Percentiles rank a stretch among this genome's conserved stretches.
Conservation (phyloP, 495 filamentous ascomycete genomes). For the Penicillium fimorum region DNA sequence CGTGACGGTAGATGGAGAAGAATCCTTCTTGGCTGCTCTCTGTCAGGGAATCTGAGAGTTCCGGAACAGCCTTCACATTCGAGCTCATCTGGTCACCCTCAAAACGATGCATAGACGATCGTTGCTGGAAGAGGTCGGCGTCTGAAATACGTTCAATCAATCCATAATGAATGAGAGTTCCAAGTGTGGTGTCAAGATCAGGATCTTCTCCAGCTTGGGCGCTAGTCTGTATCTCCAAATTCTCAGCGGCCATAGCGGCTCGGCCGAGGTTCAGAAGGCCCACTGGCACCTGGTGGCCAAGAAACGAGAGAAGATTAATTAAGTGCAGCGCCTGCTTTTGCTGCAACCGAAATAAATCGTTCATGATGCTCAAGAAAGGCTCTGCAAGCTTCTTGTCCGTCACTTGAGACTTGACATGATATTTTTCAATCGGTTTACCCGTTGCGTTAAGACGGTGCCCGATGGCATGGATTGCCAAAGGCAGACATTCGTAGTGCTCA, state of each 20-base stretch:
- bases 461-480: constrained; percentile 76
- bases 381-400: constrained; percentile 65
- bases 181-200: constrained; percentile 67
- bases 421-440: constrained; percentile 66
- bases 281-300: constrained; percentile 71
- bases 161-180: constrained; percentile 65
- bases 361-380: constrained; percentile 68
- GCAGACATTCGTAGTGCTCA: constrained; percentile 66
- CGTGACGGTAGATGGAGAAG: constrained; percentile 45
- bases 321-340: constrained; percentile 66
- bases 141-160: constrained; percentile 59
- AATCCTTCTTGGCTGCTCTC: constrained; percentile 51
- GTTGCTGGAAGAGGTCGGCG: constrained; percentile 39
- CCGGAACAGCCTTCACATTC: constrained; percentile 28
- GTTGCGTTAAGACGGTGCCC: constrained; percentile 72
- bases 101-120: constrained; percentile 18
- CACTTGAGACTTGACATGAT: constrained; percentile 63
- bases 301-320: constrained; percentile 72
- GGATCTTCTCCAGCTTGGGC: constrained; percentile 51
- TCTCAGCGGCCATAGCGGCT: constrained; percentile 52
- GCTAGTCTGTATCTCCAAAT: constrained; percentile 48
- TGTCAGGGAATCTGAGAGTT: constrained; percentile 37
- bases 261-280: constrained; percentile 69
- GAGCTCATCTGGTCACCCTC: constrained; percentile 21
- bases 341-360: constrained; percentile 61